A percentile compares a stretch with the other conserved stretches of the same genome.
Evolutionary conservation across 768 basidiomycete species (phyloP).

Genomic region (Gloeostereum incarnatum): DNA sequence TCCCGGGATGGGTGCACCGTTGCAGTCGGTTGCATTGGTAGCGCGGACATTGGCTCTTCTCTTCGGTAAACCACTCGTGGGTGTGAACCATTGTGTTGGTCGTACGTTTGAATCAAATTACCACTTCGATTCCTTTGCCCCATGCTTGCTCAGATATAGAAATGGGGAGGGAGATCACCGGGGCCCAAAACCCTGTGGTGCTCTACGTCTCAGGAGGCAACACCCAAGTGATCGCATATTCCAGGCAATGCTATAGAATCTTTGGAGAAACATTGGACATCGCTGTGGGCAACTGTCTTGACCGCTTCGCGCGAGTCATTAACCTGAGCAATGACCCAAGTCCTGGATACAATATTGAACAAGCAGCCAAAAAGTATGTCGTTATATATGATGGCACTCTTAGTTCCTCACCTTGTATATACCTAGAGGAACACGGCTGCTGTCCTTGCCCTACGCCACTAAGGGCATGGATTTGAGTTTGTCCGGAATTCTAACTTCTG

Average conservation of each 20-base stretch:
- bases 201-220: slow-evolving; percentile 98
- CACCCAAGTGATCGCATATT: slow-evolving; percentile 98
- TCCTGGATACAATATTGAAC: slow-evolving; percentile 97
- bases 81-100: slow-evolving; percentile 98
- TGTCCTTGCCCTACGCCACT: slow-evolving; percentile 87
- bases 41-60: slow-evolving; percentile 86
- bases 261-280: slow-evolving; percentile 99
- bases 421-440: slow-evolving; percentile 69
- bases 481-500: slow-evolving; percentile 86
- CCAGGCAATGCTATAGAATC: slow-evolving; percentile 93
- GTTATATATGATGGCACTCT: slow-evolving; percentile 2
- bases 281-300: slow-evolving; percentile 97
- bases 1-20: slow-evolving; percentile 98
- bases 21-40: slow-evolving; percentile 91
- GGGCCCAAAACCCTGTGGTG: slow-evolving; percentile 91
- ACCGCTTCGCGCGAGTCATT: slow-evolving; percentile 93
- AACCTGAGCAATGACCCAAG: slow-evolving; percentile 91
- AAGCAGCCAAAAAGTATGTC: slow-evolving; percentile 80
- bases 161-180: slow-evolving; percentile 94
- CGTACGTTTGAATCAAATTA: slow-evolving; percentile 59
- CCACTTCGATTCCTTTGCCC: neutral
- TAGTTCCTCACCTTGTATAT: slow-evolving; percentile 1
- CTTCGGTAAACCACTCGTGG: slow-evolving; percentile 85
- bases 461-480: slow-evolving; percentile 98
- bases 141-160: slow-evolving; percentile 70